Conservation (phyloP, 2,329 filamentous ascomycete genomes). For the Aspergillus texensis region DNA sequence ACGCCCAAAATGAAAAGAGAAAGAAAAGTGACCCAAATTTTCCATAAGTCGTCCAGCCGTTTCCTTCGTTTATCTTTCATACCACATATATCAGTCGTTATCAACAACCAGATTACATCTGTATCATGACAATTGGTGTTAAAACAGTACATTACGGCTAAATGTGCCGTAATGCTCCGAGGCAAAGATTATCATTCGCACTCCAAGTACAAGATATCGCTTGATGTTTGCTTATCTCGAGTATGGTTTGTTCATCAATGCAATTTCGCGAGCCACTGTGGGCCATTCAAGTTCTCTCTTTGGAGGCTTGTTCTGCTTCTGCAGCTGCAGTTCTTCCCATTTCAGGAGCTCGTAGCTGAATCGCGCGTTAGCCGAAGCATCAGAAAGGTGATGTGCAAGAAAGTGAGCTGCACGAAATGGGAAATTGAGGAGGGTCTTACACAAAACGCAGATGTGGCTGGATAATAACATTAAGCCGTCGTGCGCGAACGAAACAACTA, state of each 20-base stretch:
- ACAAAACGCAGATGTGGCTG: slow-evolving; percentile 94
- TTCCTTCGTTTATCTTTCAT: slow-evolving; percentile 9
- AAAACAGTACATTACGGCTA: neutral
- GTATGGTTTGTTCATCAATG: slow-evolving; percentile 94
- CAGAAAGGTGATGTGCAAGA: neutral
- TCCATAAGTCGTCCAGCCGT: slow-evolving; percentile 8
- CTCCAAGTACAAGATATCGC: neutral
- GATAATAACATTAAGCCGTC: slow-evolving; percentile 94
- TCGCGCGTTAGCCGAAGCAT: slow-evolving; percentile 18
- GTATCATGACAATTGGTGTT: slow-evolving; percentile 1
- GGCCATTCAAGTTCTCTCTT: slow-evolving; percentile 89
- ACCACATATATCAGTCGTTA: slow-evolving; percentile 19
- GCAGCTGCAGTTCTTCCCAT: slow-evolving; percentile 80
- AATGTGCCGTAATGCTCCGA: neutral
- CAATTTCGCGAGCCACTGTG: slow-evolving; percentile 85
- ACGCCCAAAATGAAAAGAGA: neutral
- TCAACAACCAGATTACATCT: slow-evolving; percentile 10
- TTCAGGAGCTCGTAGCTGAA: slow-evolving; percentile 79
- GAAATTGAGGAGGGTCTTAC: slow-evolving; percentile 43
- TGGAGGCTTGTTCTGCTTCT: slow-evolving; percentile 55
- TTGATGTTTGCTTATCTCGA: slow-evolving; percentile 58
- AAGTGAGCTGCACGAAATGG: neutral
- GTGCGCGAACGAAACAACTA: slow-evolving; percentile 86
- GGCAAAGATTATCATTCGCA: neutral
- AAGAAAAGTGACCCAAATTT: neutral